These are phyloP conservation scores for Paxillus involutus DNA, from an alignment of 768 basidiomycete species.

Conservation along the genomic window DNA sequence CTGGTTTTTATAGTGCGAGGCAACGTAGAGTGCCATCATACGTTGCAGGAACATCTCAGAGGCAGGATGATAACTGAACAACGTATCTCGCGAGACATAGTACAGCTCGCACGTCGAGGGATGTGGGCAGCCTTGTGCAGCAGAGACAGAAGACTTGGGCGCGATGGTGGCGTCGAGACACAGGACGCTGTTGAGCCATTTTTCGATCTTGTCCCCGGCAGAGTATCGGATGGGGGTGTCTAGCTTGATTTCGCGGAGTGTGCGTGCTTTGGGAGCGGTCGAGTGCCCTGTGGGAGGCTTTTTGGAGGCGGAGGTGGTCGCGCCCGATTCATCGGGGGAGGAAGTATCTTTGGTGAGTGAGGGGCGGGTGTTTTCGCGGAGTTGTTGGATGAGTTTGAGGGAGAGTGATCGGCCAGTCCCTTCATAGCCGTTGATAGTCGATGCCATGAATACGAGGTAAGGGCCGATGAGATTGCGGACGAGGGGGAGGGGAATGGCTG, in stretches of 20 bases:
- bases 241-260: slow-evolving; percentile 90
- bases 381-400: slow-evolving; percentile 95
- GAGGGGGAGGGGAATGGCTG: slow-evolving; percentile 94
- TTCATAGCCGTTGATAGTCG: slow-evolving; percentile 99
- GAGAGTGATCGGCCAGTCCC: slow-evolving; percentile 98
- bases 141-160: slow-evolving; percentile 37
- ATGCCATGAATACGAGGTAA: slow-evolving; percentile 97
- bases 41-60: slow-evolving; percentile 97
- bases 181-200: slow-evolving; percentile 87
- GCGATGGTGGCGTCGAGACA: slow-evolving; percentile 85
- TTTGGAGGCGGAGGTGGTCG: slow-evolving; percentile 45
- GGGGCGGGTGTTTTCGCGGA: slow-evolving; percentile 87
- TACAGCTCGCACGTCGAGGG: slow-evolving; percentile 93
- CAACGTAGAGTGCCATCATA: slow-evolving; percentile 98
- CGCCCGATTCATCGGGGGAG: slow-evolving; percentile 38
- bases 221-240: slow-evolving; percentile 94
- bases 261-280: slow-evolving; percentile 61
- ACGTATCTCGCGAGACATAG: slow-evolving; percentile 92
- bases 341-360: slow-evolving; percentile 64
- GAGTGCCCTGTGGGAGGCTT: slow-evolving; percentile 50
- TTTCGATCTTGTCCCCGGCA: slow-evolving; percentile 84
- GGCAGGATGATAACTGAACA: slow-evolving; percentile 96
- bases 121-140: slow-evolving; percentile 84
- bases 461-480: slow-evolving; percentile 93
- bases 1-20: slow-evolving; percentile 98